A percentile compares a stretch with the other conserved stretches of the same genome.
phyloP scores from a whole-genome alignment of 1,284 basidiomycete species.

The Cryptococcus sp. region DNA sequence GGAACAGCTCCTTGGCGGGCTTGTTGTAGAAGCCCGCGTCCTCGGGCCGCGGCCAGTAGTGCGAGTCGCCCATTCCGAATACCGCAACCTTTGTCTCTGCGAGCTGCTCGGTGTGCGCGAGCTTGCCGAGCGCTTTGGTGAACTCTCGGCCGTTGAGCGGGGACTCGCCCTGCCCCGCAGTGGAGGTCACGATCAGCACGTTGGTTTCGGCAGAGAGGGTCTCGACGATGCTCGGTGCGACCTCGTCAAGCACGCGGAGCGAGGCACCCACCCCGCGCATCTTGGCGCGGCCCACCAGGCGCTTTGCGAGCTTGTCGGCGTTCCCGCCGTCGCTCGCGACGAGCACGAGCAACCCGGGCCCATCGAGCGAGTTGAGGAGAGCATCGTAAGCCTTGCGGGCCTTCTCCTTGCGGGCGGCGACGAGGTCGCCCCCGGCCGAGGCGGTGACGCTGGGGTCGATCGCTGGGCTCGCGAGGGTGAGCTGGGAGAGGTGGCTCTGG shows the following conservation, averaged over 20 bases:
- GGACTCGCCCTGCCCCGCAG: constrained; percentile 98
- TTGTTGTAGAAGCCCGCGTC: constrained; percentile 98
- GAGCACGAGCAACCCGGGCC: constrained; percentile 81
- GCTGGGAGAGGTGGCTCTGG: constrained; percentile 91
- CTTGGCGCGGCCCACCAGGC: constrained; percentile 77
- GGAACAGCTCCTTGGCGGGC: constrained; percentile 85
- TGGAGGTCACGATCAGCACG: constrained; percentile 84
- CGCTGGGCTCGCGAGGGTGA: constrained; percentile 71
- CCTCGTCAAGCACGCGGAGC: constrained; percentile 66
- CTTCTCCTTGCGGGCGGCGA: constrained; percentile 76
- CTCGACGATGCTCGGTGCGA: constrained; percentile 60
- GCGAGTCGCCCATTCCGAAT: constrained; percentile 95
- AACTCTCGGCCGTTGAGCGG: constrained; percentile 93
- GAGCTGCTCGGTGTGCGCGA: constrained; percentile 52
- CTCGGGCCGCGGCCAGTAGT: constrained; percentile 97
- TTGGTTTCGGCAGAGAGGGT: constrained; percentile 61
- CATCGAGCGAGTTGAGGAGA: constrained; percentile 79
- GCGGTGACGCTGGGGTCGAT: constrained; percentile 80
- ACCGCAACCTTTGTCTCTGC: constrained; percentile 71
- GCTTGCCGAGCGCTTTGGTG: constrained; percentile 78
- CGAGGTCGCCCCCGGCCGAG: constrained; percentile 77
- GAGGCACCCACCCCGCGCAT: constrained; percentile 77
- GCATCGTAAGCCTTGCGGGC: constrained; percentile 84
- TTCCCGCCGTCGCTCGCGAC: constrained; percentile 93
- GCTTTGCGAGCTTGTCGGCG: constrained; percentile 93